Evolutionary conservation across 495 filamentous ascomycete species (phyloP).

Genomic region (Xylaria intraflava): DNA sequence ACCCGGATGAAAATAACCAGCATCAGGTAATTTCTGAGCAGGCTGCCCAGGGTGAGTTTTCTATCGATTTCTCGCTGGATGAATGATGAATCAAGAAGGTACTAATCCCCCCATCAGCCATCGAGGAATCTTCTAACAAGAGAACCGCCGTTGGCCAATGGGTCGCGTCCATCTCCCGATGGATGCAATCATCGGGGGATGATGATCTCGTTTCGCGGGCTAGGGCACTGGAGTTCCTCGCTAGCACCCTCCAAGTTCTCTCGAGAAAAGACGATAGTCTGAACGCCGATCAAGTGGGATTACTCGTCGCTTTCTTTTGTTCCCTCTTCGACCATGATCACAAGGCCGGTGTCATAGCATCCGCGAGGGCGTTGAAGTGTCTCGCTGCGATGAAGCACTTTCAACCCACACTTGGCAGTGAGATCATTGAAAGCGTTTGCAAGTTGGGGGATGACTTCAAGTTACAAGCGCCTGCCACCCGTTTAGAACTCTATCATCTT

Average conservation of each 20-base stretch:
- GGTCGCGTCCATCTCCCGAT: slow-evolving; percentile 43
- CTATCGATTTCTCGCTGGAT: neutral
- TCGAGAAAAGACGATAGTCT: slow-evolving; percentile 24
- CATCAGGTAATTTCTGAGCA: slow-evolving; percentile 31
- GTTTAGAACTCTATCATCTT: slow-evolving; percentile 44
- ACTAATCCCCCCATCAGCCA: slow-evolving; percentile 25
- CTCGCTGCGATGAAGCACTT: slow-evolving; percentile 40
- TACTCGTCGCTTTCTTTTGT: slow-evolving; percentile 42
- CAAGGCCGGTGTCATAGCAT: slow-evolving; percentile 43
- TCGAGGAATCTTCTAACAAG: slow-evolving; percentile 36
- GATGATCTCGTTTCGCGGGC: slow-evolving; percentile 39
- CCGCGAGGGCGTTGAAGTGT: slow-evolving; percentile 38
- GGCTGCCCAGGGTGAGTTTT: slow-evolving; percentile 33
- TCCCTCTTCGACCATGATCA: slow-evolving; percentile 46
- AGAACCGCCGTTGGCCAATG: slow-evolving; percentile 39
- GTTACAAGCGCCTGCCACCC: slow-evolving; percentile 35
- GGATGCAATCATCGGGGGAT: slow-evolving; percentile 35
- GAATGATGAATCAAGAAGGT: slow-evolving; percentile 1
- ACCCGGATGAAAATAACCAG: slow-evolving; percentile 27
- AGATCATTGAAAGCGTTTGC: slow-evolving; percentile 36
- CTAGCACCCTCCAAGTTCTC: slow-evolving; percentile 38
- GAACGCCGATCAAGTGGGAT: slow-evolving; percentile 37
- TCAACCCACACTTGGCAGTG: slow-evolving; percentile 33
- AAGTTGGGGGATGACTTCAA: slow-evolving; percentile 44
- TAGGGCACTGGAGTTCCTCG: slow-evolving; percentile 41